Percentiles rank a stretch among this genome's conserved stretches.
Evolutionary conservation across 2,329 filamentous ascomycete species (phyloP).

Genomic region (Pochonia chlamydosporia): DNA sequence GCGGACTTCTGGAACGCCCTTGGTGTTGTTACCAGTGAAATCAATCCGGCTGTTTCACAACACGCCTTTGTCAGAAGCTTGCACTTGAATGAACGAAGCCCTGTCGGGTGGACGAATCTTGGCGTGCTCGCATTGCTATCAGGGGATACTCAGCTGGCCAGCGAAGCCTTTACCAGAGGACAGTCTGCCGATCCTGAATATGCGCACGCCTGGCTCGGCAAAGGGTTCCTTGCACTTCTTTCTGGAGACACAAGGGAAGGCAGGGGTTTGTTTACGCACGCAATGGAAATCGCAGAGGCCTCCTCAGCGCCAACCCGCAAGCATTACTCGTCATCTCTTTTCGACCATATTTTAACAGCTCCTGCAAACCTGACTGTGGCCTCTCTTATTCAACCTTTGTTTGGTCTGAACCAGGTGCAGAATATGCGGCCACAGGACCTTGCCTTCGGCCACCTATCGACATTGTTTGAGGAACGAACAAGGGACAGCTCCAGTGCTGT

Average conservation of each 20-base stretch:
- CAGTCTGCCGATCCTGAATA: conserved; percentile 95
- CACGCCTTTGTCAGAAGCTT: conserved; percentile 89
- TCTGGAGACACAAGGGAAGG: conserved; percentile 73
- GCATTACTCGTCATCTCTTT: conserved; percentile 74
- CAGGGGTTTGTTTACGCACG: conserved; percentile 81
- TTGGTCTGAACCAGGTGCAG: conserved; percentile 78
- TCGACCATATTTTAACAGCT: conserved; percentile 69
- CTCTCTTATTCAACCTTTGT: conserved; percentile 77
- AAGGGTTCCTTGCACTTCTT: conserved; percentile 77
- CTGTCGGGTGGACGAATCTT: conserved; percentile 84
- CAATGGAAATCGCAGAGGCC: conserved; percentile 84
- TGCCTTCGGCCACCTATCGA: conserved; percentile 68
- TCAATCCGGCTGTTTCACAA: conserved; percentile 84
- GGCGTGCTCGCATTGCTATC: conserved; percentile 81
- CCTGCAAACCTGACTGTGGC: conserved; percentile 44
- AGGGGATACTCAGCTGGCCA: conserved; percentile 78
- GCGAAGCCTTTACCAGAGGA: conserved; percentile 81
- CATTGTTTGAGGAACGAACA: conserved; percentile 76
- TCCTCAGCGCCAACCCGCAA: conserved; percentile 67
- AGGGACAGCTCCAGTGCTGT: conserved; percentile 62
- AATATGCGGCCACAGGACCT: conserved; percentile 66
- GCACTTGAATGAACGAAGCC: conserved; percentile 84
- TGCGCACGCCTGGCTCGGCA: conserved; percentile 87
- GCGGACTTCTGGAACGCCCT: conserved; percentile 96
- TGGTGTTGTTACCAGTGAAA: conserved; percentile 79